A percentile compares a stretch with the other conserved stretches of the same genome.
Conservation (phyloP, 2,329 filamentous ascomycete species). For the Proliferodiscus dingleyae region DNA sequence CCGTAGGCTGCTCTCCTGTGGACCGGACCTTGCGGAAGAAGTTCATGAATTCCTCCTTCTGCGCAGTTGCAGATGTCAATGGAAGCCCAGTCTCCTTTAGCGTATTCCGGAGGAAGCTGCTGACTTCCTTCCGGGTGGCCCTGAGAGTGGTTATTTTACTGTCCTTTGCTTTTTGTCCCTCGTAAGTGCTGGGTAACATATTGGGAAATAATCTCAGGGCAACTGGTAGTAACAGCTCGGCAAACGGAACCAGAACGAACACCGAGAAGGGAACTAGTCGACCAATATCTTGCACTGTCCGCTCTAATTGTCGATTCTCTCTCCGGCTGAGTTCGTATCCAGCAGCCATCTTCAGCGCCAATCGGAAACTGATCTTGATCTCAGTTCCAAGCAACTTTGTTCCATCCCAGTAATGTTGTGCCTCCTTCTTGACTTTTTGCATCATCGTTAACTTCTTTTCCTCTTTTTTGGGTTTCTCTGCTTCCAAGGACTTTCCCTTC, state of each 20-base stretch:
- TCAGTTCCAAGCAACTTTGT: constrained; percentile 92
- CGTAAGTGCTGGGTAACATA: constrained; percentile 93
- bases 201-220: constrained; percentile 96
- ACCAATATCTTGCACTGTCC: constrained; percentile 89
- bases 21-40: constrained; percentile 96
- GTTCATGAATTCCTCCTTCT: constrained; percentile 88
- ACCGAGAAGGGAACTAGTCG: constrained; percentile 94
- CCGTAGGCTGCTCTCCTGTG: constrained; percentile 83
- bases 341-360: constrained; percentile 95
- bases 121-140: constrained; percentile 88
- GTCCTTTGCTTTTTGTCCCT: constrained; percentile 86
- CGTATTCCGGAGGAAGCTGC: constrained; percentile 80
- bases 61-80: constrained; percentile 74
- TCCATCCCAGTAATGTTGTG: constrained; percentile 94
- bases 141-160: constrained; percentile 77
- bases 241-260: constrained; percentile 95
- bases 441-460: constrained; percentile 82
- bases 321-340: constrained; percentile 94
- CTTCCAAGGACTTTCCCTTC: constrained; percentile 57
- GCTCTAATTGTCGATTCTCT: constrained; percentile 86
- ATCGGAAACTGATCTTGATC: constrained; percentile 82
- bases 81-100: constrained; percentile 91
- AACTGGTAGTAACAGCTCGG: constrained; percentile 84
- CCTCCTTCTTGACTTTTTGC: constrained; percentile 94
- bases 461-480: constrained; percentile 63